Conservation (phyloP, 306 rosid genomes). For the cucumber (Cucumis sativus) region DNA sequence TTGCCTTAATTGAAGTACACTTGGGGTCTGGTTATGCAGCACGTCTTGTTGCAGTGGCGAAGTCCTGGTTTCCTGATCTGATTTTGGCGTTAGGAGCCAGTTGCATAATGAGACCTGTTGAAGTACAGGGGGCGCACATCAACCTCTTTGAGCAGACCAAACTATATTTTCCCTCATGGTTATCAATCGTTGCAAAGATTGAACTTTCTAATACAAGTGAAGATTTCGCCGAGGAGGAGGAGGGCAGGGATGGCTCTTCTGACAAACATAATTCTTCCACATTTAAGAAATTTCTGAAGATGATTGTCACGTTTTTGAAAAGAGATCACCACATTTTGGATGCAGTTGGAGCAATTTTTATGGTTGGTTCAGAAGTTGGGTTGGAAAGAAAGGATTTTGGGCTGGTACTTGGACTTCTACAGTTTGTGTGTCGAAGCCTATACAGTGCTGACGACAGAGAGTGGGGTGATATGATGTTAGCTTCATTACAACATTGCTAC, state of each 20-base stretch:
- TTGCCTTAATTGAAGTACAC: conserved; percentile 39
- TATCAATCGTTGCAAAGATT: conserved; percentile 36
- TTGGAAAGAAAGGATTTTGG: conserved; percentile 42
- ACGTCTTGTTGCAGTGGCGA: conserved; percentile 47
- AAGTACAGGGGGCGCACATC: conserved; percentile 17
- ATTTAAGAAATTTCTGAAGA: conserved; percentile 38
- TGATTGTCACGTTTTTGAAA: conserved; percentile 33
- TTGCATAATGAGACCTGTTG: conserved; percentile 20
- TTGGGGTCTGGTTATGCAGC: conserved; percentile 52
- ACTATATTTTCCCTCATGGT: conserved; percentile 50
- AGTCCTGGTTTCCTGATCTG: conserved; percentile 86
- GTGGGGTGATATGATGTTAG: conserved; percentile 65
- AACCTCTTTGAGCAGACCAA: conserved; percentile 26
- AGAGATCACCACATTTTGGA: conserved; percentile 39
- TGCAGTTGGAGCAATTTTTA: conserved; percentile 49
- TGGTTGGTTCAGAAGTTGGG: conserved; percentile 44
- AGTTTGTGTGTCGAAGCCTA: conserved; percentile 47
- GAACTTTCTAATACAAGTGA: conserved; percentile 31
- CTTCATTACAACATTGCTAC: conserved; percentile 50
- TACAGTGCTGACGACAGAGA: conserved; percentile 36
- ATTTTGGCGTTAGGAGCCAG: conserved; percentile 56
- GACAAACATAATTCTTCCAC: conserved; percentile 26
- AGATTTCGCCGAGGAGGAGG: conserved; percentile 23
- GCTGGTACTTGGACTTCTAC: conserved; percentile 54
- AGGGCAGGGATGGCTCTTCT: conserved; percentile 12